phyloP scores from a whole-genome alignment of 257 asterid genomes.

The Marsdenia floribunda region DNA sequence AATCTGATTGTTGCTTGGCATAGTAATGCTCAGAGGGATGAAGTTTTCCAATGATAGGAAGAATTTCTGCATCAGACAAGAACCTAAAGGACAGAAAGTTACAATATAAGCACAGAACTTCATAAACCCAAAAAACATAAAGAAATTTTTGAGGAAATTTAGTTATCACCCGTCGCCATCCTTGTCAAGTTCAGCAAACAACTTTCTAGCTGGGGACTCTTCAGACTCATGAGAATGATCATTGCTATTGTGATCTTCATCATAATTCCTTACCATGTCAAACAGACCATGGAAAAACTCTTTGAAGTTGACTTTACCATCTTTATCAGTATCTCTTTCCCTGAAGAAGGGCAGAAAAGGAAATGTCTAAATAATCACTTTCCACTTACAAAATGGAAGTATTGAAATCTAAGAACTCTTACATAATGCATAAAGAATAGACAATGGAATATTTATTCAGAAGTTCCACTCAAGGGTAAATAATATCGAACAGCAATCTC shows the following conservation, averaged over 20 bases:
- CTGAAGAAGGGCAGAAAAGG: conserved; percentile 31
- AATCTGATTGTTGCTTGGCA: conserved; percentile 85
- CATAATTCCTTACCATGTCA: conserved; percentile 71
- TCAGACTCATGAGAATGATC: conserved; percentile 38
- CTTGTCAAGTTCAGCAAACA: conserved; percentile 81
- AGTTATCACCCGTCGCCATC: conserved; percentile 79
- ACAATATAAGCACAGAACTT: conserved; percentile 13
- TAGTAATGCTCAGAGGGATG: conserved; percentile 87
- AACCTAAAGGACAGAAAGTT: conserved; percentile 36
- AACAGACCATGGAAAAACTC: conserved; percentile 90
- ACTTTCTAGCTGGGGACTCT: conserved; percentile 64
- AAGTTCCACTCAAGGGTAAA: not conserved
- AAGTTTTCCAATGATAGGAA: conserved; percentile 74
- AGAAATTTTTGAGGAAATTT: conserved; percentile 9
- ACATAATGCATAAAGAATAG: not conserved
- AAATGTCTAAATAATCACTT: not conserved
- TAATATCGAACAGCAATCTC: not conserved
- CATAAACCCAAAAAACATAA: not conserved
- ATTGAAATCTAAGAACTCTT: not conserved
- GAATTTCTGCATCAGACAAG: conserved; percentile 70
- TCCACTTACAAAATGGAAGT: not conserved
- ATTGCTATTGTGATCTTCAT: conserved; percentile 48
- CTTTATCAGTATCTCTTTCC: conserved; percentile 85
- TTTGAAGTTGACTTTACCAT: conserved; percentile 73
- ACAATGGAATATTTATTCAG: not conserved